These are phyloP conservation scores for Dactylellina sp. DNA, from an alignment of 2,329 filamentous ascomycete species.

Conservation along the genomic window DNA sequence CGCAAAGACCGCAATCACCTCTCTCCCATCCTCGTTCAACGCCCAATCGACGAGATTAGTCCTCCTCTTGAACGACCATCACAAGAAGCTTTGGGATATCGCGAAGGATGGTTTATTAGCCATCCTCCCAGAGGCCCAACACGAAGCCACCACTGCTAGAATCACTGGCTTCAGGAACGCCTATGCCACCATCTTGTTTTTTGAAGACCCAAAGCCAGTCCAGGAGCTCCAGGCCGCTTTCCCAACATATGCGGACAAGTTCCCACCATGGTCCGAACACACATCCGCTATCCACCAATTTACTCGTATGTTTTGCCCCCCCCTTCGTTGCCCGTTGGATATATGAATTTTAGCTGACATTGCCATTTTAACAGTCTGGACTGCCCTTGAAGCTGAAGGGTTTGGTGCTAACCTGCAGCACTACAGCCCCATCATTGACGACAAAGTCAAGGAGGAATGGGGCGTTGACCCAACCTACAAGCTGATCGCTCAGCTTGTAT, in stretches of 20 bases:
- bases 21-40: slow-evolving; percentile 85
- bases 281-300: slow-evolving; percentile 85
- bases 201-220: slow-evolving; percentile 78
- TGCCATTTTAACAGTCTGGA: slow-evolving; percentile 72
- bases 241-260: slow-evolving; percentile 80
- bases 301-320: slow-evolving; percentile 64
- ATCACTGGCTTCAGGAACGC: slow-evolving; percentile 74
- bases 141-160: slow-evolving; percentile 68
- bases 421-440: slow-evolving; percentile 88
- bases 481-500: slow-evolving; percentile 85
- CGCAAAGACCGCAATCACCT: slow-evolving; percentile 72
- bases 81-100: slow-evolving; percentile 88
- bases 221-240: slow-evolving; percentile 76
- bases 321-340: not conserved
- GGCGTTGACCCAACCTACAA: slow-evolving; percentile 78
- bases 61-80: slow-evolving; percentile 82
- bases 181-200: slow-evolving; percentile 87
- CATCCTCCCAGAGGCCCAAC: slow-evolving; percentile 73
- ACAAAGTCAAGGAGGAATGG: slow-evolving; percentile 77
- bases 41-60: slow-evolving; percentile 83
- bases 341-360: slow-evolving; percentile 9
- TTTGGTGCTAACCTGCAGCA: slow-evolving; percentile 91
- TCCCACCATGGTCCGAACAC: slow-evolving; percentile 81
- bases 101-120: slow-evolving; percentile 73
- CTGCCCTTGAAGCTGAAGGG: slow-evolving; percentile 82